phyloP scores from a whole-genome alignment of 2,329 filamentous ascomycete genomes.

The Xylaria sp. region DNA sequence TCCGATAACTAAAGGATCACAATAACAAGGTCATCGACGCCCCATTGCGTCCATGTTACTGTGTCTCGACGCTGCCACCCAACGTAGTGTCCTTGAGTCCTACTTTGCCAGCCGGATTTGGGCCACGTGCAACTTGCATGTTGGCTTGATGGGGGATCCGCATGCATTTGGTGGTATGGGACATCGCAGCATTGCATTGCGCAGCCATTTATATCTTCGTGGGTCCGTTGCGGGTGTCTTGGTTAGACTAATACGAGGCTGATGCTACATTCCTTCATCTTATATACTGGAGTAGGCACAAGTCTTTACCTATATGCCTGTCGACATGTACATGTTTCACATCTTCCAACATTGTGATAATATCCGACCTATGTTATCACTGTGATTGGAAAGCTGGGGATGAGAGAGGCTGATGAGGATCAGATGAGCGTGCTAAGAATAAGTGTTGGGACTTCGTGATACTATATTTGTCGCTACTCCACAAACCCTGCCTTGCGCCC shows the following conservation, averaged over 20 bases:
- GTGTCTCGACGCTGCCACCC: background rate
- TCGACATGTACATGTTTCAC: background rate
- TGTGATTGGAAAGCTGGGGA: too few species aligned
- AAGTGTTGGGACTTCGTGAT: background rate
- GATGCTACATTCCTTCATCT: background rate
- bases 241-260: slow-evolving; percentile 1
- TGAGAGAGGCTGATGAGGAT: background rate
- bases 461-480: background rate
- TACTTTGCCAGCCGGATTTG: background rate
- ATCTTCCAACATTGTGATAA: background rate
- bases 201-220: slow-evolving; percentile 26
- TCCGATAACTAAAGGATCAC: background rate
- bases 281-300: background rate
- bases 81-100: background rate
- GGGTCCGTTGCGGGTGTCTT: slow-evolving; percentile 3
- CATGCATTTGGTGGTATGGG: slow-evolving; percentile 5
- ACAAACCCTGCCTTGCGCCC: background rate
- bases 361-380: background rate
- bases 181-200: background rate
- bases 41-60: slow-evolving; percentile 3
- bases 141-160: too few species aligned
- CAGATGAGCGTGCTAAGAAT: background rate
- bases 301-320: background rate
- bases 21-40: background rate
- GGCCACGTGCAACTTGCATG: slow-evolving; percentile 6